Conservation (phyloP, 768 basidiomycete species). For the Podaxis mareebaensis region DNA sequence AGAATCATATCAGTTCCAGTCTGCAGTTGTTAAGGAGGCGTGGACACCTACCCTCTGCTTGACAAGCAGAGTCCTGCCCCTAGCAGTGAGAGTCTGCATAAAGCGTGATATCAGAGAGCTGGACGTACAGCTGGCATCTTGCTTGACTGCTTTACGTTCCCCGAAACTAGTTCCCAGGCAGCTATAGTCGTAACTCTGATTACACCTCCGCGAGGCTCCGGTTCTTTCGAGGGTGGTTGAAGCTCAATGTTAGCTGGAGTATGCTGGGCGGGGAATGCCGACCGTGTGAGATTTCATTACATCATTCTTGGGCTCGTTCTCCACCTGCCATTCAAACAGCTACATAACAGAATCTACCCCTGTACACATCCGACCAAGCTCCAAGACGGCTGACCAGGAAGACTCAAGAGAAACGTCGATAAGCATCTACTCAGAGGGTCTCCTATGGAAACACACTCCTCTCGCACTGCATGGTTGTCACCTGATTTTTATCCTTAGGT, state of each 20-base stretch:
- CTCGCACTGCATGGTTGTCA: background rate
- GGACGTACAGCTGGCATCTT: background rate
- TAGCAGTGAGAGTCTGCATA: slow-evolving; percentile 19
- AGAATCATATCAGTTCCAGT: background rate
- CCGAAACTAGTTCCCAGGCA: background rate
- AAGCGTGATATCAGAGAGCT: background rate
- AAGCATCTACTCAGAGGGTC: background rate
- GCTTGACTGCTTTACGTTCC: background rate
- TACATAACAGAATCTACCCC: background rate
- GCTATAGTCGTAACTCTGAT: no score
- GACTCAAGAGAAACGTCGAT: background rate
- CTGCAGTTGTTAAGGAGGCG: background rate
- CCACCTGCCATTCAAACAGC: background rate
- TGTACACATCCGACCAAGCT: background rate
- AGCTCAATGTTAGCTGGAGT: background rate
- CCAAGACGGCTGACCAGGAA: background rate
- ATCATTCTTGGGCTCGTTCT: background rate
- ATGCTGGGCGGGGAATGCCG: background rate
- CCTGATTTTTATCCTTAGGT: background rate
- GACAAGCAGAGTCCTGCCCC: slow-evolving; percentile 27
- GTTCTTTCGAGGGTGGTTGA: no score
- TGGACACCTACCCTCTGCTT: slow-evolving; percentile 27
- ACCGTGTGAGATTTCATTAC: background rate
- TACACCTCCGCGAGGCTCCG: no score
- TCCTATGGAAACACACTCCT: background rate